phyloP scores from a whole-genome alignment of 345 rosid genomes.

The Fremontodendron californicum region DNA sequence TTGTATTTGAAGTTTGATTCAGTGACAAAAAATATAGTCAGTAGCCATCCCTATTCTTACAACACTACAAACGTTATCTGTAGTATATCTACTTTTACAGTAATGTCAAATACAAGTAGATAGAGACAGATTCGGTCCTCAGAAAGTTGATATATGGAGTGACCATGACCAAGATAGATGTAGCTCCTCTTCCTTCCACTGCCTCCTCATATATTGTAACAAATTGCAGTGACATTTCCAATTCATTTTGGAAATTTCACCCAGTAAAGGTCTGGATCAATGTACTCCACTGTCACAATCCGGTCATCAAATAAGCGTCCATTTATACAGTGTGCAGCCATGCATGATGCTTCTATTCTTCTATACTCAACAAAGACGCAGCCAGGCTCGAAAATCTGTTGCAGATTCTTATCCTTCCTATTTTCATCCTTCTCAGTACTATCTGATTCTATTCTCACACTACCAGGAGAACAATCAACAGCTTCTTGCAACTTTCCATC shows the following conservation, averaged over 20 bases:
- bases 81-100: not conserved
- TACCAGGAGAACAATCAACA: slow-evolving; percentile 11
- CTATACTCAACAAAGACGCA: slow-evolving; percentile 69
- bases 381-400: slow-evolving; percentile 50
- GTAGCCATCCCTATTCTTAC: no score
- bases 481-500: slow-evolving; percentile 17
- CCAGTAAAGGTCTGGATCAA: slow-evolving; percentile 50
- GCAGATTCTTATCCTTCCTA: slow-evolving; percentile 21
- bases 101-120: not conserved
- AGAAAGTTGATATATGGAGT: not conserved
- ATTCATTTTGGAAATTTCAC: slow-evolving; percentile 44
- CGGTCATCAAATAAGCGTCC: slow-evolving; percentile 62
- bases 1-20: no score
- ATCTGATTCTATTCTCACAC: slow-evolving; percentile 18
- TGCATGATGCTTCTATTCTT: slow-evolving; percentile 67
- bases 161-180: not conserved
- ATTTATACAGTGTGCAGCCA: slow-evolving; percentile 70
- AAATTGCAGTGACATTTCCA: not conserved
- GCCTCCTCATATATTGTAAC: not conserved
- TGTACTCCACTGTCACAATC: slow-evolving; percentile 51
- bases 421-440: slow-evolving; percentile 29
- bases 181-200: not conserved
- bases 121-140: not conserved
- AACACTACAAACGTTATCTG: not conserved
- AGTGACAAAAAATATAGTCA: no score